Evolutionary conservation across 2,329 filamentous ascomycete species (phyloP), one percentile per base, ranked within the genome.

Genomic region (Nemania sp.): DNA sequence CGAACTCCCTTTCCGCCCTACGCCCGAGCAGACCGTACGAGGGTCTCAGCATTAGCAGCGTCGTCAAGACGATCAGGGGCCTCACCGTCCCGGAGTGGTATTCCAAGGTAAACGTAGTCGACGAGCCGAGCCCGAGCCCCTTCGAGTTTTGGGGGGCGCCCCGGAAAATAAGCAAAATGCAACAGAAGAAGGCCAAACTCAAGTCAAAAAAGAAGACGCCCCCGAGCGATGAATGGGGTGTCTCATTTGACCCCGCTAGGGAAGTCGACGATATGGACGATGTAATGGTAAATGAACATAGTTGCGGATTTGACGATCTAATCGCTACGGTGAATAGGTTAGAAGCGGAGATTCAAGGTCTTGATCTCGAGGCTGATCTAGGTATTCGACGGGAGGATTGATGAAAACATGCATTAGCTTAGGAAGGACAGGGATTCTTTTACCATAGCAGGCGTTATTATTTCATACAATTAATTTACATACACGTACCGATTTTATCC

Each of bases 271-370:
- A 67, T 18, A 26, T 51, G 13, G 65, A 64, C 27, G 65, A 64
- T 0, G 13, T 68, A 0, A 18, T 56, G 7, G 61, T 68, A 13
- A 18, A 26, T 7, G 66, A 68, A 27, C 66, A 68, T 8, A 52
- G 8, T 26, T 68, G 66, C 43, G 61, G 66, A 20, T 68, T 68
- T 35, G 56, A 57, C 6, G 56, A 60, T 26, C 56, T 68, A 7
- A 56, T 64, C 20, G 43, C 61, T 20, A 15, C 22, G 6, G 52
- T 68, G 20, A 56, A 35, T 52, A 38, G 18, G 24, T 27, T 68
- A n/a, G 66, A 68, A 32, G 52, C 43, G 5, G 43, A 64, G 22
- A 68, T 68, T 27, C 47, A 61, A 29, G 66, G 66, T 13, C 55
- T 68, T 13, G 55, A 64, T 15, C 61, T 68, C 15, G 53, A 41